Conservation (phyloP, 768 basidiomycete species). For the Rhizopogon salebrosus region DNA sequence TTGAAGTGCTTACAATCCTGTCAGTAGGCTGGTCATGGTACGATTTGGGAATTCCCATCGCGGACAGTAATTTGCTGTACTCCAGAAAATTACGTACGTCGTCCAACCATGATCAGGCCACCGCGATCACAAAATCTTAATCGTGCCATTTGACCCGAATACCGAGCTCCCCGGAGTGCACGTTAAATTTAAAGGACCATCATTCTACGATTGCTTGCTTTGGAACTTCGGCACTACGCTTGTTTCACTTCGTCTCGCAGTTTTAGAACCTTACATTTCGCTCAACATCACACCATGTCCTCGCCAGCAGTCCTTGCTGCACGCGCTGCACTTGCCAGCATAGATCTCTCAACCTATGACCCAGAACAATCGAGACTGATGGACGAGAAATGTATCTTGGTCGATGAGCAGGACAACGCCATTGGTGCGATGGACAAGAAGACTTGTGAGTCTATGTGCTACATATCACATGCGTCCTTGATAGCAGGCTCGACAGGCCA, state of each 20-base stretch:
- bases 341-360: slow-evolving; percentile 84
- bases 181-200: background rate
- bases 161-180: background rate
- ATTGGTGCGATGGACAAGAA: slow-evolving; percentile 93
- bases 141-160: slow-evolving; percentile 1
- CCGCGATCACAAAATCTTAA: background rate
- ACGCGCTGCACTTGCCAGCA: slow-evolving; percentile 56
- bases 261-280: background rate
- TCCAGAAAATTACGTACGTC: too few relatives aligned
- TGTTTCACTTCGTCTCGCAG: background rate
- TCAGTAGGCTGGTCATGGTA: background rate
- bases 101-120: background rate
- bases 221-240: background rate
- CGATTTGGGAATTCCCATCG: background rate
- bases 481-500: slow-evolving; percentile 55
- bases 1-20: too few relatives aligned
- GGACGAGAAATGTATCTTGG: slow-evolving; percentile 93
- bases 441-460: slow-evolving; percentile 61
- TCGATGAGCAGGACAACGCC: slow-evolving; percentile 80
- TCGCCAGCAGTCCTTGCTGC: slow-evolving; percentile 64
- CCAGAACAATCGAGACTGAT: slow-evolving; percentile 90
- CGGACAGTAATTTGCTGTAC: too few relatives aligned
- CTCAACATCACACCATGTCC: slow-evolving; percentile 35
- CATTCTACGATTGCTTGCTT: background rate
- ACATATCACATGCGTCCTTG: background rate